phyloP scores from a whole-genome alignment of 352 stramenopile species.

The Phytophthora multivora region DNA sequence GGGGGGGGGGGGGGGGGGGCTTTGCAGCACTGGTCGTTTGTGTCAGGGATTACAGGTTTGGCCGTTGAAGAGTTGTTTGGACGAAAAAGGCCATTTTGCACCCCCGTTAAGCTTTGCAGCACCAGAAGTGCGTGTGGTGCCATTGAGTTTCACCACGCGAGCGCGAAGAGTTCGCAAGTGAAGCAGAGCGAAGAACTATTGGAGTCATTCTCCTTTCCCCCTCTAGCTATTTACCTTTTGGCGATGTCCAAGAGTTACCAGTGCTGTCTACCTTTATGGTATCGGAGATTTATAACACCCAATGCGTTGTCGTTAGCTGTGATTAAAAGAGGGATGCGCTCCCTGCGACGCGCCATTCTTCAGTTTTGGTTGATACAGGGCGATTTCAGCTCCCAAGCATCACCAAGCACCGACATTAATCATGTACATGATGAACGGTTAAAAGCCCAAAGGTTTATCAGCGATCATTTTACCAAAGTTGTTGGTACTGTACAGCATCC shows the following conservation, averaged over 20 bases:
- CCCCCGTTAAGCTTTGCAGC: not conserved
- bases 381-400: too few relatives aligned
- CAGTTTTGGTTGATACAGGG: too few relatives aligned
- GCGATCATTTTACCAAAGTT: too few relatives aligned
- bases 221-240: not conserved
- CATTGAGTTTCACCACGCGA: not conserved
- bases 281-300: not conserved
- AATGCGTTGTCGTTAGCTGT: not conserved
- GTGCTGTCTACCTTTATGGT: too few relatives aligned
- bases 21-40: not conserved
- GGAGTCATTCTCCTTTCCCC: not conserved
- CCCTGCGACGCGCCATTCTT: too few relatives aligned
- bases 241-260: not conserved
- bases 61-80: not conserved
- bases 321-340: too few relatives aligned
- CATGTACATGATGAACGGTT: too few relatives aligned
- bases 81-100: not conserved
- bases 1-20: too few relatives aligned
- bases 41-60: not conserved
- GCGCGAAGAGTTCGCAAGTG: not conserved
- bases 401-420: too few relatives aligned
- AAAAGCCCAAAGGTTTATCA: too few relatives aligned
- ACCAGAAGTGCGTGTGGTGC: slow-evolving; percentile 17
- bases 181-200: not conserved
- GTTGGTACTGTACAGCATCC: too few relatives aligned